phyloP scores from a whole-genome alignment of 1,139 yeast species.

The Pneumocystis carinii region DNA sequence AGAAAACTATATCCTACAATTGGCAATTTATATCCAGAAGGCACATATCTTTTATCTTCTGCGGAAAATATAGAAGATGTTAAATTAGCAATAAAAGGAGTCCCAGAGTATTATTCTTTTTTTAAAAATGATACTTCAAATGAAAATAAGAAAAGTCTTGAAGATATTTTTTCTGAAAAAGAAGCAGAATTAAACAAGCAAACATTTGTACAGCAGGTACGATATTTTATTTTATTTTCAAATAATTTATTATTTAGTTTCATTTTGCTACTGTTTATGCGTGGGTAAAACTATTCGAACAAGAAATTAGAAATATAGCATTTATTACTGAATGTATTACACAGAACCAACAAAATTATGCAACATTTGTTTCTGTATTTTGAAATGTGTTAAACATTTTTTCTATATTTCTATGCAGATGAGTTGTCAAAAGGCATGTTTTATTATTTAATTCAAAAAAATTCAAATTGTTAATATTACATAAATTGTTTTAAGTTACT shows the following conservation, averaged over 20 bases:
- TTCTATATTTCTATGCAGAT: background rate
- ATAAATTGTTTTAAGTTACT: background rate
- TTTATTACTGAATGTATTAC: constrained; percentile 93
- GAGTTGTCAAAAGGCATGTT: background rate
- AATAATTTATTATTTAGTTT: constrained; percentile 26
- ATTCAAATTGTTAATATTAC: background rate
- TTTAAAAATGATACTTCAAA: constrained; percentile 33
- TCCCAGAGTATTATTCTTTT: constrained; percentile 59
- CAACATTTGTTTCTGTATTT: background rate
- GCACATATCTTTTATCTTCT: constrained; percentile 52
- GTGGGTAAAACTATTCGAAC: constrained; percentile 90
- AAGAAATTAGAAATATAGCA: constrained; percentile 87
- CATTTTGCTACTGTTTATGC: constrained; percentile 87
- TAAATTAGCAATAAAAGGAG: constrained; percentile 52
- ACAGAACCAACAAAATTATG: constrained; percentile 29
- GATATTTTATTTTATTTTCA: background rate
- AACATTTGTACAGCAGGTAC: constrained; percentile 63
- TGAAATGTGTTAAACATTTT: background rate
- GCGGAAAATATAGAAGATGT: constrained; percentile 81
- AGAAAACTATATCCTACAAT: constrained; percentile 56
- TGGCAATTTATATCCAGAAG: constrained; percentile 69
- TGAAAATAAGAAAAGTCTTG: constrained; percentile 42
- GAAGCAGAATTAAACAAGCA: constrained; percentile 87
- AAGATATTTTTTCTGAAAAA: constrained; percentile 81
- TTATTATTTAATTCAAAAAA: background rate